phyloP scores from a whole-genome alignment of 768 basidiomycete species.

The Dioszegia aurantiaca region DNA sequence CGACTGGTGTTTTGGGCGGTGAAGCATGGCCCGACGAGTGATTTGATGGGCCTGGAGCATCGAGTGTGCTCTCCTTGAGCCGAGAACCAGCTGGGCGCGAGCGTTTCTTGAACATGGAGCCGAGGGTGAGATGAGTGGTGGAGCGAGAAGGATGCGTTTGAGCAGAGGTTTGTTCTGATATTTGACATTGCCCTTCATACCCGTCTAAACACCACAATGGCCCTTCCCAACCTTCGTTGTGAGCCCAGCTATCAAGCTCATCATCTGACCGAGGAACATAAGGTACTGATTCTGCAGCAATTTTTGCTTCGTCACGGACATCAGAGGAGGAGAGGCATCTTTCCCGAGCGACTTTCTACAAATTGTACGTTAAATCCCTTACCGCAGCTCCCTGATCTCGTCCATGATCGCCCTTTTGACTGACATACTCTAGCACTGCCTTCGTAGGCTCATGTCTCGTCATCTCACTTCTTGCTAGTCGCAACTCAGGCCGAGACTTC shows the following conservation, averaged over 20 bases:
- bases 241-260: slow-evolving; percentile 9
- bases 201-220: slow-evolving; percentile 24
- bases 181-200: neutral
- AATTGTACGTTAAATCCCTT: slow-evolving; percentile 41
- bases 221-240: slow-evolving; percentile 47
- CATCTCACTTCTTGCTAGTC: slow-evolving; percentile 45
- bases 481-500: slow-evolving; percentile 36
- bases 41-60: slow-evolving; percentile 9
- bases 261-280: too few relatives aligned
- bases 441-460: slow-evolving; percentile 52
- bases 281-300: too few relatives aligned
- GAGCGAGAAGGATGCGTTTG: neutral
- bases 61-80: slow-evolving; percentile 25
- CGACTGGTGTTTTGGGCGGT: neutral
- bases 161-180: neutral
- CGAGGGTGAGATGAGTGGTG: neutral
- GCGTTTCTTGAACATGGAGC: slow-evolving; percentile 54
- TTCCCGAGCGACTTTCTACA: slow-evolving; percentile 51
- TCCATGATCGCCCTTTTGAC: neutral
- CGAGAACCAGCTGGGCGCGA: slow-evolving; percentile 48
- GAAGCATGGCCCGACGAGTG: neutral
- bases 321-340: slow-evolving; percentile 51
- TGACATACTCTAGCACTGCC: slow-evolving; percentile 40
- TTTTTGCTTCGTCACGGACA: slow-evolving; percentile 51
- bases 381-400: too few relatives aligned